Percentiles rank a stretch among this genome's conserved stretches.
Conservation (phyloP, 192 early-diverging fungal genomes). For the Backusella parvicylindrica region DNA sequence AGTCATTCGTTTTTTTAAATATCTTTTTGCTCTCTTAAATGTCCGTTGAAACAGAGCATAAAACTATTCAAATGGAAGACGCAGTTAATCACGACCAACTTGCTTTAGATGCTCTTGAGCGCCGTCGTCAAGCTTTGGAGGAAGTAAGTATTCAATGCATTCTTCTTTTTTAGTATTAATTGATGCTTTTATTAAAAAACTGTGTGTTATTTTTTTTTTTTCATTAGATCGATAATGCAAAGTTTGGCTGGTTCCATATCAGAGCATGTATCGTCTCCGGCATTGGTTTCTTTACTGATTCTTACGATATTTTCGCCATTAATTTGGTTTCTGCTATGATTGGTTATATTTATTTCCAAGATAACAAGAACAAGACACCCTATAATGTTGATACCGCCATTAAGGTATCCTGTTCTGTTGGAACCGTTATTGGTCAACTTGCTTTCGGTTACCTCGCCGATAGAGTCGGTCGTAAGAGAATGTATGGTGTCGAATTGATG, state of each 20-base stretch:
- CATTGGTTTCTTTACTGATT: slow-evolving; percentile 87
- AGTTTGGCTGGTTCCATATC: slow-evolving; percentile 77
- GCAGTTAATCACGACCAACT: not conserved
- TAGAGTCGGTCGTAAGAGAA: slow-evolving; percentile 82
- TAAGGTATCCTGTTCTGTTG: slow-evolving; percentile 85
- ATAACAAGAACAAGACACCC: slow-evolving; percentile 44
- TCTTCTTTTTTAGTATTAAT: not conserved
- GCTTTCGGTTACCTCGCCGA: slow-evolving; percentile 82
- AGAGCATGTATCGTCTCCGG: slow-evolving; percentile 70
- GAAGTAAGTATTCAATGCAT: slow-evolving; percentile 10
- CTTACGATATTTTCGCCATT: slow-evolving; percentile 95
- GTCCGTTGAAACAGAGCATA: not conserved
- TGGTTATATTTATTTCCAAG: slow-evolving; percentile 59
- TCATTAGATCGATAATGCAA: slow-evolving; percentile 67
- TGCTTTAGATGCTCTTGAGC: slow-evolving; percentile 9
- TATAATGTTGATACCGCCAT: slow-evolving; percentile 75
- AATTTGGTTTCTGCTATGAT: slow-evolving; percentile 85
- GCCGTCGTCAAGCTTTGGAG: slow-evolving; percentile 21
- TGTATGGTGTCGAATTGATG: slow-evolving; percentile 89
- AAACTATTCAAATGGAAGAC: not conserved
- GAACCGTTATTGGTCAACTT: slow-evolving; percentile 92
- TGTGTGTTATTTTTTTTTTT: not conserved
- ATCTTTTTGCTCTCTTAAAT: not conserved
- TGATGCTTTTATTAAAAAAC: not conserved
- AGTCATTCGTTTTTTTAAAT: slow-evolving; percentile 1